Percentiles rank a stretch among this genome's conserved stretches.
phyloP scores from a whole-genome alignment of 202 grass and related monocot species.

The Eragrostis tef region DNA sequence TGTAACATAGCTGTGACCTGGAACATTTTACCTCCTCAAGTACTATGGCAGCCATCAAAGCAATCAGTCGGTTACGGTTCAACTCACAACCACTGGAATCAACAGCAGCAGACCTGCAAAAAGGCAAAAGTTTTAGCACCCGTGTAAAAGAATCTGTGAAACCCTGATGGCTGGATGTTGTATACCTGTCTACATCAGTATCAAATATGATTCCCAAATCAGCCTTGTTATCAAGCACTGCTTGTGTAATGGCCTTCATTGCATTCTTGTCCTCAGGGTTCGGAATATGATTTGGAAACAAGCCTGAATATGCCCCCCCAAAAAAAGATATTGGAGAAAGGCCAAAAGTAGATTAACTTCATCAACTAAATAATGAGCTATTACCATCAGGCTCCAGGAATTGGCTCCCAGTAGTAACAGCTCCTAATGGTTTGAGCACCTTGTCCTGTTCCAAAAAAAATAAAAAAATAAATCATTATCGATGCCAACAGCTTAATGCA shows the following conservation, averaged over 20 bases:
- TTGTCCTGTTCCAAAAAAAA: slow-evolving; percentile 63
- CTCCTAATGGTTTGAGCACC: slow-evolving; percentile 90
- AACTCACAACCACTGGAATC: slow-evolving; percentile 84
- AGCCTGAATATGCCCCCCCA: slow-evolving; percentile 48
- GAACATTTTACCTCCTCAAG: slow-evolving; percentile 78
- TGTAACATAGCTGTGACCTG: background rate
- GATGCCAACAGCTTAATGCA: slow-evolving; percentile 5
- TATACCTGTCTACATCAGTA: slow-evolving; percentile 96
- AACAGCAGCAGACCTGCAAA: slow-evolving; percentile 96
- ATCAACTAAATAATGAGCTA: slow-evolving; percentile 29
- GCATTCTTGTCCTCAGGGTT: slow-evolving; percentile 95
- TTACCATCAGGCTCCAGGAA: slow-evolving; percentile 99
- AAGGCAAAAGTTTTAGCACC: slow-evolving; percentile 1
- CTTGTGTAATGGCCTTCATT: slow-evolving; percentile 90
- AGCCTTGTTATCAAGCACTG: slow-evolving; percentile 86
- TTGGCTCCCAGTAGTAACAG: slow-evolving; percentile 84
- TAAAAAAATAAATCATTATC: slow-evolving; percentile 37
- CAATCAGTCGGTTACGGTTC: slow-evolving; percentile 88
- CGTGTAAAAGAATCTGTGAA: slow-evolving; percentile 1
- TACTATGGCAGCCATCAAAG: slow-evolving; percentile 95
- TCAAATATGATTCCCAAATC: slow-evolving; percentile 99
- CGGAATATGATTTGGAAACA: slow-evolving; percentile 97
- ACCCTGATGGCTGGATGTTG: slow-evolving; percentile 15
- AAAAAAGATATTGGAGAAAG: slow-evolving; percentile 23
- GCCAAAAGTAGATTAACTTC: background rate